Evolutionary conservation across 1,139 yeast genomes (phyloP), one percentile per base, ranked within the genome.

Genomic region (Geotrichum candidum): DNA sequence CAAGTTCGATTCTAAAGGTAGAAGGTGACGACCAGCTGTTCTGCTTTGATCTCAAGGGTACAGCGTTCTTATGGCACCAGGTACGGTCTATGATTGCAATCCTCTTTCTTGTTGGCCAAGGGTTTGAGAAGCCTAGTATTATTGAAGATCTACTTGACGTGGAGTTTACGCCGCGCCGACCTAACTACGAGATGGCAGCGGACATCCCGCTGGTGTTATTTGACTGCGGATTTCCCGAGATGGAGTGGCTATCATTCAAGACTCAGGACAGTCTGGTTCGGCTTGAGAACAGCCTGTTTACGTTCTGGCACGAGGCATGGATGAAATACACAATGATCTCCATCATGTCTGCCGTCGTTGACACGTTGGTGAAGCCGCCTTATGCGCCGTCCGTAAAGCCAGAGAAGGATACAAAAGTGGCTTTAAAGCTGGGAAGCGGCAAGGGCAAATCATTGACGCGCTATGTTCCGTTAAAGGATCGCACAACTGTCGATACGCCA

Each of bases 1-100:
- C 61, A 54, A 64, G 72, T 0, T 64, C 68, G 2, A 74, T 75
- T 25, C 61, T 62, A 48, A 63, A 63, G 55, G 66, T 65, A 6
- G 68, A 65, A 6, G 65, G 62, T 5, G 58, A 58, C 23, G 65
- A 60, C 1, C 68, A 68, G n/a, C 60, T 71, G 53, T 88, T 81
- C 69, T 87, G 86, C 63, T 86, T 94, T 72, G 92, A 91, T 71
- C 77, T 94, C 60, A 81, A 83, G 66, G 99, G 99, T 0, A 79
- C 90, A 1, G 99, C 99, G 7, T 95, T 95, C 68, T 77, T 95
- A 63, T 95, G 99, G 99, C 98, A 95, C 72, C 99, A 95, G 73
- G 99, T 95, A 27, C 82, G 99, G 59, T 91, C 96, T 68, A 94
- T 95, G 96, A 84, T 91, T 76, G 96, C 96, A 0, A 79, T 89